Evolutionary conservation across 331 rosid genomes (phyloP).

Genomic region (Ulmus americana): DNA sequence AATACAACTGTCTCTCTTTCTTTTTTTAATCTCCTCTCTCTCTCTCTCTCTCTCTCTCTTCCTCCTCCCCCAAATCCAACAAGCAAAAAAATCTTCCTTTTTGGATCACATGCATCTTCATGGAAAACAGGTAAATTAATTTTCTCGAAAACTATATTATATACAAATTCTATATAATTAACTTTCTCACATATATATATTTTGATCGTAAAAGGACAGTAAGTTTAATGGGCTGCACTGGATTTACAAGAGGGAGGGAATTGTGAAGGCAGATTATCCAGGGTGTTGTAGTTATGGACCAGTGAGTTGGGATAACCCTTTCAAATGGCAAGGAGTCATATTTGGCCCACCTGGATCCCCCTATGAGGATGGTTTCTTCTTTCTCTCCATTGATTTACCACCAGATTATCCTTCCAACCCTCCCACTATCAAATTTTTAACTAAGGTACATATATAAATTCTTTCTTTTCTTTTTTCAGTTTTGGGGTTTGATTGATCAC

Average conservation of each 20-base stretch:
- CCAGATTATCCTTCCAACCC: conserved; percentile 24
- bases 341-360: conserved; percentile 29
- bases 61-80: no score
- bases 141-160: no score
- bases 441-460: conserved; percentile 22
- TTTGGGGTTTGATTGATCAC: not conserved
- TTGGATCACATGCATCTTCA: no score
- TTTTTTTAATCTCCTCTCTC: no score
- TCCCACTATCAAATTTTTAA: conserved; percentile 30
- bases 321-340: conserved; percentile 29
- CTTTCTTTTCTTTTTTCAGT: not conserved
- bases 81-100: no score
- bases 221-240: not conserved
- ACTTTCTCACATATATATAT: no score
- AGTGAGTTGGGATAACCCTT: conserved; percentile 19
- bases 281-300: conserved; percentile 38
- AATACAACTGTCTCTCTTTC: no score
- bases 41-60: no score
- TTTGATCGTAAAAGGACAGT: not conserved
- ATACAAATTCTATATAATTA: no score
- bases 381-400: conserved; percentile 28
- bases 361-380: conserved; percentile 32
- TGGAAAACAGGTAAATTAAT: no score
- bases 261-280: conserved; percentile 9
- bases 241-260: conserved; percentile 9